Conservation (phyloP, 2,329 filamentous ascomycete genomes). For the Fusarium sp. region DNA sequence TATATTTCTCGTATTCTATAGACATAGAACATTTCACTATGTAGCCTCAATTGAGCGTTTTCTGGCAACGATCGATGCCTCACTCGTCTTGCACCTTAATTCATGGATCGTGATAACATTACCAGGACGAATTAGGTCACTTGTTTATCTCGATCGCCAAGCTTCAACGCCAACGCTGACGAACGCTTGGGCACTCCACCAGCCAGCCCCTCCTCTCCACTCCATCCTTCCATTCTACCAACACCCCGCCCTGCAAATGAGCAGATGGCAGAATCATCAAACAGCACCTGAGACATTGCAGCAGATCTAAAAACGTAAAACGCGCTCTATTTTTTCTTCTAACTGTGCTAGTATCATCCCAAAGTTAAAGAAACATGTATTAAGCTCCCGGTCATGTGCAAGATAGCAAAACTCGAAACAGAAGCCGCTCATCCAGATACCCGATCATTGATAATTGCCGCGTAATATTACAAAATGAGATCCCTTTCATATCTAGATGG, state of each 20-base stretch:
- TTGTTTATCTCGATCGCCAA: slow-evolving; percentile 3
- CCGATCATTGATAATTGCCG: slow-evolving; percentile 41
- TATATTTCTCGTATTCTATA: slow-evolving; percentile 1
- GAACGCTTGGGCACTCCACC: slow-evolving; percentile 7
- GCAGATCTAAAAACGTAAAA: neutral
- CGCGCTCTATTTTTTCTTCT: neutral
- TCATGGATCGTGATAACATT: neutral
- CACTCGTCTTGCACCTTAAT: neutral
- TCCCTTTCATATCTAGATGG: slow-evolving; percentile 21
- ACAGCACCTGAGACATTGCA: neutral
- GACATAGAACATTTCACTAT: slow-evolving; percentile 10
- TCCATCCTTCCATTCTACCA: neutral
- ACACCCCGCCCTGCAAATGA: slow-evolving; percentile 3
- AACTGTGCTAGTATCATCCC: neutral
- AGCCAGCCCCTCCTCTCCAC: slow-evolving; percentile 3
- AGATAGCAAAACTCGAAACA: slow-evolving; percentile 29
- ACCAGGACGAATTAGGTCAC: neutral
- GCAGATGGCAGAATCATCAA: neutral
- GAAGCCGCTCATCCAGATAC: slow-evolving; percentile 43
- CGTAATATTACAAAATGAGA: slow-evolving; percentile 25
- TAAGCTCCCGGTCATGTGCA: slow-evolving; percentile 38
- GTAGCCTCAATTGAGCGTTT: slow-evolving; percentile 5
- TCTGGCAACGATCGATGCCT: neutral
- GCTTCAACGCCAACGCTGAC: neutral
- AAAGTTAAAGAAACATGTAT: slow-evolving; percentile 29